These are phyloP conservation scores for Porphyrellus sp. DNA, from an alignment of 1,284 basidiomycete species.

Conservation along the genomic window DNA sequence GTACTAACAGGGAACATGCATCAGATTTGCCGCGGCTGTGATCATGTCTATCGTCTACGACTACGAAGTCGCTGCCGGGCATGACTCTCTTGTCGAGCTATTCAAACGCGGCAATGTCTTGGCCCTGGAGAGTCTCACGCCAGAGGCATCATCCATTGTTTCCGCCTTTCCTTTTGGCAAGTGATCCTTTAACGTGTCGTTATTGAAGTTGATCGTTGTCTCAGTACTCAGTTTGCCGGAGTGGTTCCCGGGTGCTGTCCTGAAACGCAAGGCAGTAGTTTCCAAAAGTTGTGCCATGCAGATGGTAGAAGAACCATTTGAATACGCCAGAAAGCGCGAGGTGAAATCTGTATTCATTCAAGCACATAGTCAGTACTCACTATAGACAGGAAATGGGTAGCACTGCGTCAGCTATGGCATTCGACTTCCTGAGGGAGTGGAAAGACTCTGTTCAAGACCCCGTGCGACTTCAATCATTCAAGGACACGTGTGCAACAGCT, in stretches of 20 bases:
- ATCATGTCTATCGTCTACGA: conserved; percentile 29
- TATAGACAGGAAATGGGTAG: conserved; percentile 14
- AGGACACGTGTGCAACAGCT: conserved; percentile 22
- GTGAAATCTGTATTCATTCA: conserved; percentile 3
- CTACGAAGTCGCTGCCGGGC: conserved; percentile 17
- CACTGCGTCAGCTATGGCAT: conserved; percentile 12
- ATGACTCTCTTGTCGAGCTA: conserved; percentile 24
- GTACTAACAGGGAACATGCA: background rate
- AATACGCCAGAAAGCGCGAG: conserved; percentile 18
- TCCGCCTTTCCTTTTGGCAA: conserved; percentile 24
- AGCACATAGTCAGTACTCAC: background rate
- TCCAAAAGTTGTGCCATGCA: conserved; percentile 15
- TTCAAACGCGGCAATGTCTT: conserved; percentile 18
- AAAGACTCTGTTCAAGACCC: conserved; percentile 2
- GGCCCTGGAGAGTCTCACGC: conserved; percentile 16
- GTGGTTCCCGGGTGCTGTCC: conserved; percentile 24
- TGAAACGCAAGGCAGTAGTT: conserved; percentile 16
- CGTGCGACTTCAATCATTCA: conserved; percentile 8
- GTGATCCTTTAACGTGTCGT: background rate
- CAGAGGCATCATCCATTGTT: conserved; percentile 20
- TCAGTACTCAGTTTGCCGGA: conserved; percentile 26
- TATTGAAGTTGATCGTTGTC: background rate
- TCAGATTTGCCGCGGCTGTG: conserved; percentile 23
- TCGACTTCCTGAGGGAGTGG: conserved; percentile 12
- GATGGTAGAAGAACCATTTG: conserved; percentile 25